Evolutionary conservation across 208 protist species (phyloP).

Genomic region (Leishmania tropica): DNA sequence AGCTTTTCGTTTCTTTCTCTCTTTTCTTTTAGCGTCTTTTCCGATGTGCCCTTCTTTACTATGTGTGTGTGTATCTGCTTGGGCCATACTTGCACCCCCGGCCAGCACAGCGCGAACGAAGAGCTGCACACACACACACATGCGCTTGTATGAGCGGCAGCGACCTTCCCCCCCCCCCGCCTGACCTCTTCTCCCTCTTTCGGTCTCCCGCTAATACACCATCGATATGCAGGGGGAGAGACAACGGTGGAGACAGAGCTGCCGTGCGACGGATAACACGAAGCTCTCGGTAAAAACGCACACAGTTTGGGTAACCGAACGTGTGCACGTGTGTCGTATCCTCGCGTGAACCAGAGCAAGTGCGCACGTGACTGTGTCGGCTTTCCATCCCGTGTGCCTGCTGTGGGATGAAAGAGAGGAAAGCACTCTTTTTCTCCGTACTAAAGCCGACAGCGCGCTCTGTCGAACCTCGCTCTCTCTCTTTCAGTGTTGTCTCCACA

Average conservation of each 20-base stretch:
- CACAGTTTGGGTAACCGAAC: slow-evolving; percentile 7
- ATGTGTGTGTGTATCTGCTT: not conserved
- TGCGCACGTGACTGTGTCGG: not conserved
- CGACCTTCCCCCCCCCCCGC: not conserved
- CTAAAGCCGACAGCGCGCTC: not conserved
- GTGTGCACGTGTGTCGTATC: not conserved
- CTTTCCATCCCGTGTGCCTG: not conserved
- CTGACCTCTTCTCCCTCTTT: not conserved
- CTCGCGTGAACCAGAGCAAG: not conserved
- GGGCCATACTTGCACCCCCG: not conserved
- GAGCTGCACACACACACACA: not conserved
- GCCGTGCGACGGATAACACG: not conserved
- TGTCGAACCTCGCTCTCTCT: not conserved
- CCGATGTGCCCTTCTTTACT: not conserved
- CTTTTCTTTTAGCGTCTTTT: not conserved
- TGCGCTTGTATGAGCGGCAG: not conserved
- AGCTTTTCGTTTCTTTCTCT: not conserved
- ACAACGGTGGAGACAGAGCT: not conserved
- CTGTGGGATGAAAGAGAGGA: not conserved
- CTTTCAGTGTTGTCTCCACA: not conserved
- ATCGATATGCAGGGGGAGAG: not conserved
- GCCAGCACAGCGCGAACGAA: not conserved
- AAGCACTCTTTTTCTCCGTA: not conserved
- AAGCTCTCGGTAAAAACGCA: not conserved
- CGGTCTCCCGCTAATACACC: not conserved